These are phyloP conservation scores for Penicillium waksmanii DNA, from an alignment of 495 filamentous ascomycete species.

Conservation along the genomic window DNA sequence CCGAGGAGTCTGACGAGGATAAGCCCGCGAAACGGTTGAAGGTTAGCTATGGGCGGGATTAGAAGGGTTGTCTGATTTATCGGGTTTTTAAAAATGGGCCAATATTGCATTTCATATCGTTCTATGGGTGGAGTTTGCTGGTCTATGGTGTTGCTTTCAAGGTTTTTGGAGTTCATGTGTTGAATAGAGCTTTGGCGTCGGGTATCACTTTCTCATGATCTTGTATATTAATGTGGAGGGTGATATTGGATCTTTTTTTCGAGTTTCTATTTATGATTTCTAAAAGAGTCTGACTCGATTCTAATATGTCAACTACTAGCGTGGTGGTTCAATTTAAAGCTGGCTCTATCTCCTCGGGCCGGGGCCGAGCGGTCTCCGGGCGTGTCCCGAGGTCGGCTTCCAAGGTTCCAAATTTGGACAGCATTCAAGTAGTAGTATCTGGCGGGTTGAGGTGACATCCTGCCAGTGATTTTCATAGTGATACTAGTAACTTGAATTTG, in stretches of 20 bases:
- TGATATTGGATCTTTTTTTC: neutral
- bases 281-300: neutral
- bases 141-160: conserved; percentile 14
- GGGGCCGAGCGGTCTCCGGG: no score
- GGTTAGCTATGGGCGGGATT: conserved; percentile 54
- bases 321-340: no score
- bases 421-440: no score
- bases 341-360: no score
- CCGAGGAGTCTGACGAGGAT: conserved; percentile 50
- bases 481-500: no score
- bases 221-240: conserved; percentile 28
- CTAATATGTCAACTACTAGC: no score
- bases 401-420: no score
- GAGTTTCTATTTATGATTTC: neutral
- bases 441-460: no score
- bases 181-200: conserved; percentile 15
- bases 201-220: conserved; percentile 16
- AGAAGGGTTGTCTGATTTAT: conserved; percentile 10
- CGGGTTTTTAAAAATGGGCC: neutral
- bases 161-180: conserved; percentile 14
- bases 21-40: conserved; percentile 55
- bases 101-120: neutral
- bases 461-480: no score
- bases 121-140: conserved; percentile 17
- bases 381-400: no score